Base-by-base conservation (phyloP, 2,329 filamentous ascomycete genomes). In the Penicillium sp. region DNA sequence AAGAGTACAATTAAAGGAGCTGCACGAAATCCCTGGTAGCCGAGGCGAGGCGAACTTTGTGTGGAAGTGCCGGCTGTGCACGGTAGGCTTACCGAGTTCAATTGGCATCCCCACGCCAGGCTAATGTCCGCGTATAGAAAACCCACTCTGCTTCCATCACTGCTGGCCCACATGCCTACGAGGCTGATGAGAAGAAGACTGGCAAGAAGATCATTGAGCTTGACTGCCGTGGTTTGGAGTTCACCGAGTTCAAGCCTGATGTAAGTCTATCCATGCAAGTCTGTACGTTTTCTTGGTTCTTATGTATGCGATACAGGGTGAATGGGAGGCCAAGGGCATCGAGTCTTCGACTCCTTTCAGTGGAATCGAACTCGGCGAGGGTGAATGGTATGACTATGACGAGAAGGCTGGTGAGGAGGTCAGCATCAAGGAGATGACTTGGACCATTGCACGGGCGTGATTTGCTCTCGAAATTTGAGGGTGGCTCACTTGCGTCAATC, bases 1-100 rank as follows among this genome's bases (percentile, higher is more conserved):
- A 4, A 5, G 38, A 25, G n/a, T 57, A 6, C 14, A 51, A 34
- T 10, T 58, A 15, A 63, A 96, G 92, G 94, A 98, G 74, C 84
- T 83, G 71, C 93, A 96, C 73, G 92, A 97, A 65, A 88, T 97
- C 76, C 95, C 91, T 64, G 93, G 93, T 38, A 97, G 93, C 76
- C 86, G 92, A 71, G 95, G 95, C 65, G 93, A 98, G 77, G 95
- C 95, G 62, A 98, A 98, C 78, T 99, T 99, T 77, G 95, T 99
- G n/a, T 99, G 95, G 94, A 93, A 88, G 76, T 99, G 95, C 84
- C 96, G 96, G 79, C 94, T 95, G 74, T 99, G 95, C 88, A 96
- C 95, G 86, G 92, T 95, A 67, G 34, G 79, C 74, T 17, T 37
- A 5, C 42, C 20, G 43, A 47, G 54, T 34, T 52, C n/a, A 25